Evolutionary conservation across 2,329 filamentous ascomycete species (phyloP), one percentile per base, ranked within the genome.

Genomic region (Ophiostoma ulmi): DNA sequence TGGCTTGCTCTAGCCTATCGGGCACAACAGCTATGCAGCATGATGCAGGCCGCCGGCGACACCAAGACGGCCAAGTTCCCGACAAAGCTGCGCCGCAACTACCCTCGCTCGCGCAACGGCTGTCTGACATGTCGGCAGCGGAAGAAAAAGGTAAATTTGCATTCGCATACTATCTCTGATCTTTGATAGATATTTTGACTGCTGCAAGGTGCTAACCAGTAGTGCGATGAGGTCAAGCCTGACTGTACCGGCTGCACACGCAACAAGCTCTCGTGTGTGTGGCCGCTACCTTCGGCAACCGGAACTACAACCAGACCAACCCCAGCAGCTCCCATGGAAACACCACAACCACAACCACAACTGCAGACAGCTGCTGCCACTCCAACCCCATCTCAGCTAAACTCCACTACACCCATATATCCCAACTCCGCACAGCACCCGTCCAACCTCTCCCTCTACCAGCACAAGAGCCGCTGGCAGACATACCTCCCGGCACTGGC

Each of bases 51-150:
- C 63, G 63, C 35, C 36, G 36, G 63, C 20, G 63, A 22, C 20
- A 11, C 65, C 7, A 71, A 69, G 52, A 44, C 72, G 39, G 74
- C 74, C 55, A 74, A 73, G 67, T 75, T 69, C 39, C 74, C 74
- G n/a, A 75, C 74, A 26, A 75, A 75, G 67, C 70, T 72, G 61
- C 72, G 74, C 63, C 73, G 72, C 13, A 72, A 75, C 61, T 72
- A 73, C 13, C 72, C 74, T 13, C 70, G 74, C 1, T 74, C 74
- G 2, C 72, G 73, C 35, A 72, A 55, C 14, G 74, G 74, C 64
- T 75, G 74, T 44, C 36, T 75, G 44, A 72, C 74, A 0, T 75
- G 74, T 35, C 74, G 74, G 1, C 74, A 74, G 69, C 70, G 74
- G 8, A 74, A 74, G 70, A 75, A 75, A 14, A 75, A 75, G 71